Base-by-base conservation (phyloP, 768 basidiomycete genomes). In the Paxillus rubicundulus region DNA sequence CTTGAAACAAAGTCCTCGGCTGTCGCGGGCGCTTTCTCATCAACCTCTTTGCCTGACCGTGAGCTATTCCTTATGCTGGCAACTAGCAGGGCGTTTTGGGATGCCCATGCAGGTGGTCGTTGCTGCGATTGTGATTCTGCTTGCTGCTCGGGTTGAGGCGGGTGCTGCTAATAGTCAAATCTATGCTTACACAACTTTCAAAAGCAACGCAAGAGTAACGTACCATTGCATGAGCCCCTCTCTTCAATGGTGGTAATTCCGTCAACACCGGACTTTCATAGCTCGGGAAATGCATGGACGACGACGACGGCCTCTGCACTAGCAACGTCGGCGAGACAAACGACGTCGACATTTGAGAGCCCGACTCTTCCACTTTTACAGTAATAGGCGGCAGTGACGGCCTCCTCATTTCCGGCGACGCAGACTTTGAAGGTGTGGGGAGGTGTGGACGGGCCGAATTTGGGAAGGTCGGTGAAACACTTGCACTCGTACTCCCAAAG, bases 351-450 rank as follows among this genome's bases (percentile, higher is more conserved):
- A 49, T 27, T 16, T 55, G 55, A 0, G 45, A 54, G 39, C 43
- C 43, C 12, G 20, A 1, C 0, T 65, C 65, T n/a, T 69, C 68
- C 10, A 55, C 24, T 51, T 69, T 69, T 44, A 70, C 56, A 9
- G 61, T 63, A 32, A 69, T 70, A 21, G 63, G 61, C 0, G 68
- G 68, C 28, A 70, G 45, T n/a, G 69, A 70, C 16, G 32, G 57
- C 32, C 59, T 34, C 14, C 67, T 50, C 20, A 50, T 50, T 2
- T 50, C 47, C 1, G 56, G 67, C 6, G 66, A 68, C 14, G 51
- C 42, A 0, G 67, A 69, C 17, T 58, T 57, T 16, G 69, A 55
- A 24, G 67, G 68, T 0, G 68, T 69, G 1, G 68, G 68, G 33
- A 69, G 42, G 46, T 69, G 68, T 0, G 67, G 55, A 1, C 53